Conservation (phyloP, 768 basidiomycete species). For the Macrolepiota dolichaula region DNA sequence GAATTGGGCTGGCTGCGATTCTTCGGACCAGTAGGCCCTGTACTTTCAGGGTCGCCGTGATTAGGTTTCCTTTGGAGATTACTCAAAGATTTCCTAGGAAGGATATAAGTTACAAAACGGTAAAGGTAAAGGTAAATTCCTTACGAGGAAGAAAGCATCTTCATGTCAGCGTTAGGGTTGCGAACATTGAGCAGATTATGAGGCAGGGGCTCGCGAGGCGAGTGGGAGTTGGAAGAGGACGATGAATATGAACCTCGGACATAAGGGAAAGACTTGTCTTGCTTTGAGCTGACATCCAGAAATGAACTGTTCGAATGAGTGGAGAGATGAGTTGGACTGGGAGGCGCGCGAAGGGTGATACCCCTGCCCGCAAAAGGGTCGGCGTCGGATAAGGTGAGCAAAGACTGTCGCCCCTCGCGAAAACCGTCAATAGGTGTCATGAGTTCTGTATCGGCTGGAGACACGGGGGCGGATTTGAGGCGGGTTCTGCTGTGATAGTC, state of each 20-base stretch:
- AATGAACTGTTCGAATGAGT: conserved; percentile 50
- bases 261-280: conserved; percentile 28
- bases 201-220: conserved; percentile 24
- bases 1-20: conserved; percentile 28
- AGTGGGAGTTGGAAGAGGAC: conserved; percentile 53
- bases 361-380: conserved; percentile 62
- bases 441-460: conserved; percentile 52
- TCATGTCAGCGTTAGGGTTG: not conserved
- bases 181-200: conserved; percentile 9
- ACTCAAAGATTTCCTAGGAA: conserved; percentile 1
- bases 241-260: conserved; percentile 55
- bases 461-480: conserved; percentile 55
- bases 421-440: conserved; percentile 51
- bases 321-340: conserved; percentile 48
- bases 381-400: conserved; percentile 58
- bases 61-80: conserved; percentile 3
- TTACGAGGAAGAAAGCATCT: conserved; percentile 8
- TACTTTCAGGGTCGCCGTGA: conserved; percentile 19
- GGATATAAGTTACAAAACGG: conserved; percentile 3
- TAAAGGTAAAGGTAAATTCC: not conserved
- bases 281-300: conserved; percentile 40
- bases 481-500: conserved; percentile 36
- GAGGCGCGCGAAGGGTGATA: conserved; percentile 37
- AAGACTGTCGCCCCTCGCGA: conserved; percentile 40
- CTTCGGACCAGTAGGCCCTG: conserved; percentile 25